Percentiles rank a stretch among this genome's conserved stretches.
Conservation (phyloP, 495 filamentous ascomycete species). For the Aspergillus biplanus region DNA sequence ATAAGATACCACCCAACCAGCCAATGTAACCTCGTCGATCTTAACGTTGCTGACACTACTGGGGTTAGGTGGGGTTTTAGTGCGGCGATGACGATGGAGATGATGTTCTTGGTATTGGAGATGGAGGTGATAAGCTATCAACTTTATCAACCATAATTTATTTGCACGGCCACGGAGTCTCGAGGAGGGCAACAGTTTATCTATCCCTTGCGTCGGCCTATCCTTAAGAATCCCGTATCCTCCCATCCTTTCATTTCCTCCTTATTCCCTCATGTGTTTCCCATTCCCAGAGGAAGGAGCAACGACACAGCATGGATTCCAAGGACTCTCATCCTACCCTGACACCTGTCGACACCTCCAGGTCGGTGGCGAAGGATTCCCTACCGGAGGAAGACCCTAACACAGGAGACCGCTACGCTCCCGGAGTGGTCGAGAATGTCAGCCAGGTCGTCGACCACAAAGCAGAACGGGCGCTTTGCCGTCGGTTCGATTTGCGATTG, state of each 20-base stretch:
- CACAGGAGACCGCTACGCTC: slow-evolving; percentile 34
- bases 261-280: not conserved
- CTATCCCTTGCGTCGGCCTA: slow-evolving; percentile 19
- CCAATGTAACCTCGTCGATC: slow-evolving; percentile 20
- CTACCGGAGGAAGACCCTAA: slow-evolving; percentile 32
- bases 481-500: slow-evolving; percentile 65
- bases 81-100: slow-evolving; percentile 15
- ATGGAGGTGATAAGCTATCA: slow-evolving; percentile 19
- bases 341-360: slow-evolving; percentile 8
- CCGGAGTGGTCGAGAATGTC: slow-evolving; percentile 41
- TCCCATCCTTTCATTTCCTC: not conserved
- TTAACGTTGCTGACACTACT: slow-evolving; percentile 7
- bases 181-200: slow-evolving; percentile 12
- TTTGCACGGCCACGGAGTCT: not conserved
- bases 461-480: slow-evolving; percentile 65
- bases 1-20: slow-evolving; percentile 21
- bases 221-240: not conserved
- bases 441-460: slow-evolving; percentile 45
- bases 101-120: slow-evolving; percentile 4
- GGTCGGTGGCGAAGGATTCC: slow-evolving; percentile 3
- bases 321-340: slow-evolving; percentile 16
- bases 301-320: slow-evolving; percentile 8
- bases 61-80: slow-evolving; percentile 2
- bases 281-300: not conserved
- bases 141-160: slow-evolving; percentile 3